A percentile compares a stretch with the other conserved stretches of the same genome.
Conservation (phyloP, 768 basidiomycete genomes). For the Pilatotrama ljubarskyi region DNA sequence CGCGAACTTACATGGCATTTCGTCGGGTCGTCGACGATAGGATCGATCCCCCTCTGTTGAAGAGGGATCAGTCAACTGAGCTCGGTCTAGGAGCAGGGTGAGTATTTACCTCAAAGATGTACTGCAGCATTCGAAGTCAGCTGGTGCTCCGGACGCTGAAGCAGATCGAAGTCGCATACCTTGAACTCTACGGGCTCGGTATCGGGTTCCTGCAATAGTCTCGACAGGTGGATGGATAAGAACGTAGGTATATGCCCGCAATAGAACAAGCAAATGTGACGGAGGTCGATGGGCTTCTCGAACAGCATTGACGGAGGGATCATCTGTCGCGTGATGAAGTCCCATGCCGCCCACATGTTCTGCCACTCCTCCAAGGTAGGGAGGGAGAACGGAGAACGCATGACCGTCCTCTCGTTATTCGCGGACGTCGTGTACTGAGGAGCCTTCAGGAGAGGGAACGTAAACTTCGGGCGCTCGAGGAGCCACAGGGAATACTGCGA, state of each 20-base stretch:
- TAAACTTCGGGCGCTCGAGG: slow-evolving; percentile 81
- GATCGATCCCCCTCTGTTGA: slow-evolving; percentile 89
- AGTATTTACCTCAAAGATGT: slow-evolving; percentile 68
- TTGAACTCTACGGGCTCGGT: slow-evolving; percentile 87
- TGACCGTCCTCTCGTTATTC: slow-evolving; percentile 7
- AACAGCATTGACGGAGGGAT: slow-evolving; percentile 84
- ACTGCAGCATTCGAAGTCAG: no score
- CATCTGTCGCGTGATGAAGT: slow-evolving; percentile 80
- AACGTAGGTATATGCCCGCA: slow-evolving; percentile 92
- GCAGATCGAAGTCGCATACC: slow-evolving; percentile 34
- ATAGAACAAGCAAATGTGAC: slow-evolving; percentile 98
- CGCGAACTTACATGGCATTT: slow-evolving; percentile 76
- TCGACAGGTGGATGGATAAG: slow-evolving; percentile 86
- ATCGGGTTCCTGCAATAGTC: slow-evolving; percentile 70
- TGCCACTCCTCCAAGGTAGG: slow-evolving; percentile 82
- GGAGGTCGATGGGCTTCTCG: slow-evolving; percentile 88
- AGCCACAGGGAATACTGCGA: slow-evolving; percentile 85
- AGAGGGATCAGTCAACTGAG: slow-evolving; percentile 6
- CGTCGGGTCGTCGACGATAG: slow-evolving; percentile 87
- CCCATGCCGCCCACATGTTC: slow-evolving; percentile 86
- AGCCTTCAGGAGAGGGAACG: slow-evolving; percentile 62
- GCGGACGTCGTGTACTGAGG: slow-evolving; percentile 24
- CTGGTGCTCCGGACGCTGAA: neutral
- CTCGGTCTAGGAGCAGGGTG: neutral
- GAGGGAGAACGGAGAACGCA: slow-evolving; percentile 53